Evolutionary conservation across 805 yeast species (phyloP).

Genomic region (Nakazawaea laoshanensis): DNA sequence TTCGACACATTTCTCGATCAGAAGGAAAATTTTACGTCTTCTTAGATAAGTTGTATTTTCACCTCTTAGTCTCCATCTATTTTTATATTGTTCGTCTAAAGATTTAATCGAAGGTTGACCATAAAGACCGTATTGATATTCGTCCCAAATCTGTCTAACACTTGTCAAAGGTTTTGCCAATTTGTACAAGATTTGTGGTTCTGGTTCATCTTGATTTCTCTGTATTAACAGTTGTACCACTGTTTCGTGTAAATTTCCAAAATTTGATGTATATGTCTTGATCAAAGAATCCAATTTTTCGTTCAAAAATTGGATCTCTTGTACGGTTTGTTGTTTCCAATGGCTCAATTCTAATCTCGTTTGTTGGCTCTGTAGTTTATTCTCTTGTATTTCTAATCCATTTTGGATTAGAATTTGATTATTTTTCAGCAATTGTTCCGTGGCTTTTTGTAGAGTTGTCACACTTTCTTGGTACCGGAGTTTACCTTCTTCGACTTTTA

Average conservation of each 20-base stretch:
- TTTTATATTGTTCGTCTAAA: constrained; percentile 37
- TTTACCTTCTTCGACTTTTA: constrained; percentile 2
- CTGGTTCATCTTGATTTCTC: not conserved
- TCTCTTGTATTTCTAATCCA: constrained; percentile 10
- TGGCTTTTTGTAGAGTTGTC: constrained; percentile 1
- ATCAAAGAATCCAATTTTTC: constrained; percentile 6
- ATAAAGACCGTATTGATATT: constrained; percentile 41
- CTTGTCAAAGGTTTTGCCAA: constrained; percentile 34
- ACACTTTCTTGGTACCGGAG: constrained; percentile 1
- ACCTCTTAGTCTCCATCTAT: constrained; percentile 49
- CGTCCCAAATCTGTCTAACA: constrained; percentile 48
- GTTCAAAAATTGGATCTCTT: constrained; percentile 7
- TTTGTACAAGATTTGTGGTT: constrained; percentile 15
- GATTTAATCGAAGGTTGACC: constrained; percentile 44
- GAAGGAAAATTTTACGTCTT: constrained; percentile 44
- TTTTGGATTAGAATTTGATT: constrained; percentile 9
- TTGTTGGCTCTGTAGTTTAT: constrained; percentile 8
- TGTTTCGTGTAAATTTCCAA: constrained; percentile 2
- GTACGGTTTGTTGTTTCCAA: constrained; percentile 7
- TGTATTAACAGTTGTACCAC: not conserved
- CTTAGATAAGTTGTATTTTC: constrained; percentile 44
- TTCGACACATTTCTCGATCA: constrained; percentile 30
- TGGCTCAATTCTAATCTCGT: constrained; percentile 9
- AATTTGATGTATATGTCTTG: constrained; percentile 2
- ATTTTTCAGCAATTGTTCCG: constrained; percentile 3